These are phyloP conservation scores for Rhazya stricta DNA, from an alignment of 257 asterid genomes.

Conservation along the genomic window DNA sequence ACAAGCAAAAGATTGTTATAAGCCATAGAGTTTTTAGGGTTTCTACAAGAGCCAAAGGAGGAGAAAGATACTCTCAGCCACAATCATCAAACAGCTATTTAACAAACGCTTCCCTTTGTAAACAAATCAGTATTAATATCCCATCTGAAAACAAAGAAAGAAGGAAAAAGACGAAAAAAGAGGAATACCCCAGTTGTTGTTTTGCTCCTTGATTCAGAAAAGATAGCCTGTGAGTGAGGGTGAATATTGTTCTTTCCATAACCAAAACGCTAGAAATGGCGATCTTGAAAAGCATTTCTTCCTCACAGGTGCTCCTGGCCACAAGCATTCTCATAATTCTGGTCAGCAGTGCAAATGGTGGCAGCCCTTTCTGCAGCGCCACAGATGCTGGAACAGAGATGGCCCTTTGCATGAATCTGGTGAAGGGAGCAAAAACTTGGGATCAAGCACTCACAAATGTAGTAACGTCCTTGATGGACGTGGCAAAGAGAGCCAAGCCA, in stretches of 20 bases:
- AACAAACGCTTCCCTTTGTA: neutral
- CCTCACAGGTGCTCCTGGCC: constrained; percentile 8
- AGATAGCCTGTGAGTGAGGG: neutral
- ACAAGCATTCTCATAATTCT: neutral
- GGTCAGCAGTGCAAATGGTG: neutral
- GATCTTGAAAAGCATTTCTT: constrained; percentile 2
- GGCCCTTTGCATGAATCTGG: constrained; percentile 13
- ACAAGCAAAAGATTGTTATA: neutral
- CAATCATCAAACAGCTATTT: neutral
- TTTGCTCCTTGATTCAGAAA: neutral
- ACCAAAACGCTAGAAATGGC: neutral
- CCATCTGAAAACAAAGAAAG: neutral
- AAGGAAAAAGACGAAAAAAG: neutral
- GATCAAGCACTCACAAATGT: constrained; percentile 16
- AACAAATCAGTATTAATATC: neutral
- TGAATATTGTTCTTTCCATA: neutral
- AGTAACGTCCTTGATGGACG: neutral
- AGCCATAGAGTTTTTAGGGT: neutral
- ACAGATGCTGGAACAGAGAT: neutral
- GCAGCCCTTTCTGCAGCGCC: constrained; percentile 11
- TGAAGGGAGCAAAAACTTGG: constrained; percentile 24
- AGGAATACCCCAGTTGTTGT: neutral
- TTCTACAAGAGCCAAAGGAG: neutral
- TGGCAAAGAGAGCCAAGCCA: neutral
- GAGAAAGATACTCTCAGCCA: neutral